Conservation (phyloP, 2,329 filamentous ascomycete genomes). For the Diaporthe velutina region DNA sequence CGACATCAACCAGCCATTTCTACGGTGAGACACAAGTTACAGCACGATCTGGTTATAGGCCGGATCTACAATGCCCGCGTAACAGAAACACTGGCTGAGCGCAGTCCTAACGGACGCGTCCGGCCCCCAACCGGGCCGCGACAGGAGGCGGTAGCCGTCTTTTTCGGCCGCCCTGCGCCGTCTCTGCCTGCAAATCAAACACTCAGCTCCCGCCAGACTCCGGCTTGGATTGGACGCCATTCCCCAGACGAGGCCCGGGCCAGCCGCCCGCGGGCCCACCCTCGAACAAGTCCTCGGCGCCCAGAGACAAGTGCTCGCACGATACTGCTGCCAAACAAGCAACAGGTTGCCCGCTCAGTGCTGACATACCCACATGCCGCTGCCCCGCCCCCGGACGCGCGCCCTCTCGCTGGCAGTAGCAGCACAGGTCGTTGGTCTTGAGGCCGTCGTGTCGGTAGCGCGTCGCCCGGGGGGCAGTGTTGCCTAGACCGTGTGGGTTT, state of each 20-base stretch:
- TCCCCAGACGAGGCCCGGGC: not conserved
- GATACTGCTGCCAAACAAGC: conserved; percentile 27
- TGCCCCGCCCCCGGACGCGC: not conserved
- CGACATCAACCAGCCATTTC: not conserved
- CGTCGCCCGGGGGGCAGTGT: conserved; percentile 8
- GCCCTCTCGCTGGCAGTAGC: not conserved
- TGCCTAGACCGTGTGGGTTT: conserved; percentile 35
- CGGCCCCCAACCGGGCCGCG: conserved; percentile 26
- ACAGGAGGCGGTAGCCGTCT: conserved; percentile 17
- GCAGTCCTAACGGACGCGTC: not conserved
- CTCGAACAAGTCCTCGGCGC: conserved; percentile 16
- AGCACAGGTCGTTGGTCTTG: not conserved
- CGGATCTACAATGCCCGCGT: conserved; percentile 22
- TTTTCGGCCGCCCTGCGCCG: conserved; percentile 22
- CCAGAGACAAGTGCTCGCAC: conserved; percentile 8
- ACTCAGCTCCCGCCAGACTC: not conserved
- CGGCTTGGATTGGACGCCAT: not conserved
- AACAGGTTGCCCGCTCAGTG: not conserved
- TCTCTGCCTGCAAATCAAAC: conserved; percentile 31
- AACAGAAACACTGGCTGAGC: conserved; percentile 25
- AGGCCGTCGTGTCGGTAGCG: conserved; percentile 18
- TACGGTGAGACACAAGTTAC: conserved; percentile 7
- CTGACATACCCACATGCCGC: not conserved
- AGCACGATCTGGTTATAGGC: conserved; percentile 14
- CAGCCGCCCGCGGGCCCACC: conserved; percentile 15